These are phyloP conservation scores for Xanthoconium separans DNA, from an alignment of 1,284 basidiomycete genomes.

Conservation along the genomic window DNA sequence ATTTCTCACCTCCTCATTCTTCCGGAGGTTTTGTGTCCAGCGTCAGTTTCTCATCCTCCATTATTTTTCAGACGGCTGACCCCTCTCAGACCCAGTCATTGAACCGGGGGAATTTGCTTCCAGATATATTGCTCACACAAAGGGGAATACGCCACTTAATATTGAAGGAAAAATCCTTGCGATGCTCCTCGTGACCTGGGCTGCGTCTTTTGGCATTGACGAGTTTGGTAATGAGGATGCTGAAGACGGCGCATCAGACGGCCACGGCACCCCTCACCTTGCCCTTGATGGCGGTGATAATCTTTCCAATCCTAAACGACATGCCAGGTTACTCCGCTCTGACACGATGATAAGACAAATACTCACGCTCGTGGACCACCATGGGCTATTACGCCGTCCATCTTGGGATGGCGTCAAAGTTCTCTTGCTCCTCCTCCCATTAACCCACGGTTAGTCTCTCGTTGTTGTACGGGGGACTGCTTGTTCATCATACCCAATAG, in stretches of 20 bases:
- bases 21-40: slow-evolving; percentile 77
- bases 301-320: slow-evolving; percentile 22
- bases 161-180: slow-evolving; percentile 64
- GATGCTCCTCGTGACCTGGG: slow-evolving; percentile 80
- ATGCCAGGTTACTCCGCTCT: slow-evolving; percentile 28
- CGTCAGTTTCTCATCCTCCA: slow-evolving; percentile 47
- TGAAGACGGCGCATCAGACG: slow-evolving; percentile 21
- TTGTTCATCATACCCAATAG: slow-evolving; percentile 30
- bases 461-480: slow-evolving; percentile 1
- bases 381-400: slow-evolving; percentile 76
- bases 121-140: slow-evolving; percentile 60
- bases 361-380: slow-evolving; percentile 74
- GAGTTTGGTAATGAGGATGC: slow-evolving; percentile 54
- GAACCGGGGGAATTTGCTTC: slow-evolving; percentile 73
- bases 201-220: slow-evolving; percentile 81
- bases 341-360: slow-evolving; percentile 70
- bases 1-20: slow-evolving; percentile 84
- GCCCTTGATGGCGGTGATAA: slow-evolving; percentile 14
- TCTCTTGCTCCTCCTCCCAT: slow-evolving; percentile 73
- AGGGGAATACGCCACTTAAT: slow-evolving; percentile 55
- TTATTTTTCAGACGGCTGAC: background rate
- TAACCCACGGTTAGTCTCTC: slow-evolving; percentile 66
- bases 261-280: slow-evolving; percentile 13
- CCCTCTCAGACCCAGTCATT: slow-evolving; percentile 59
- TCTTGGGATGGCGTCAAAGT: slow-evolving; percentile 84